Evolutionary conservation across 176 grass and related monocot genomes (phyloP).

Genomic region (Triticum timopheevii): DNA sequence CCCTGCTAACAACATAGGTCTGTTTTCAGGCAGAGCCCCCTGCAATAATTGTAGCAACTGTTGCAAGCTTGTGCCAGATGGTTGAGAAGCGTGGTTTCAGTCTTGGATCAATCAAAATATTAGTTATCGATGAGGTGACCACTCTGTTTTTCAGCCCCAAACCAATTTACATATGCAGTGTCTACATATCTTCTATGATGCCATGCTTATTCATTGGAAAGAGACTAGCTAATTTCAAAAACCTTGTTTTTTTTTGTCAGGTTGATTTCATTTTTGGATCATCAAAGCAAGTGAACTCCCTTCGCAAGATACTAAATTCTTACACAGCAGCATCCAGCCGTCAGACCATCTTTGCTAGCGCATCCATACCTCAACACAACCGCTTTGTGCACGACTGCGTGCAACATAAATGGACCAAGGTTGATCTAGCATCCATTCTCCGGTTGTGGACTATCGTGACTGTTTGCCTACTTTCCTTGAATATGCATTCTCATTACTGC

Average conservation of each 20-base stretch:
- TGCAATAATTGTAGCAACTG: constrained; percentile 72
- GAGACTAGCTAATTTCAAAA: constrained; percentile 1
- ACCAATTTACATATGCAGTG: no score
- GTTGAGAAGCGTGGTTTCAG: constrained; percentile 64
- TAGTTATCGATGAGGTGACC: constrained; percentile 86
- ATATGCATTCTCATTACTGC: background rate
- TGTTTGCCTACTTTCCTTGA: background rate
- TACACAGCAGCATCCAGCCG: constrained; percentile 63
- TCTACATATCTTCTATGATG: no score
- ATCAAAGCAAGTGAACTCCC: constrained; percentile 66
- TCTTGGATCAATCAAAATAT: constrained; percentile 69
- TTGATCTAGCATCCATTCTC: background rate
- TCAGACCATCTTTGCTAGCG: constrained; percentile 90
- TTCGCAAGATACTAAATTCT: constrained; percentile 80
- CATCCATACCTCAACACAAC: constrained; percentile 95
- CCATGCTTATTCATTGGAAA: no score
- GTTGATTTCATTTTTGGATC: constrained; percentile 97
- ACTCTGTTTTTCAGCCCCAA: background rate
- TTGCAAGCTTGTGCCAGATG: constrained; percentile 89
- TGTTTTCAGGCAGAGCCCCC: constrained; percentile 80
- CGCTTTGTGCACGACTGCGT: constrained; percentile 80
- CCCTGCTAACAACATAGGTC: background rate
- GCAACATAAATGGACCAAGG: constrained; percentile 94
- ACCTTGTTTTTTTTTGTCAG: constrained; percentile 36
- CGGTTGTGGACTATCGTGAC: constrained; percentile 23